phyloP scores from a whole-genome alignment of 2,329 filamentous ascomycete genomes.

The Diplodia intermedia region DNA sequence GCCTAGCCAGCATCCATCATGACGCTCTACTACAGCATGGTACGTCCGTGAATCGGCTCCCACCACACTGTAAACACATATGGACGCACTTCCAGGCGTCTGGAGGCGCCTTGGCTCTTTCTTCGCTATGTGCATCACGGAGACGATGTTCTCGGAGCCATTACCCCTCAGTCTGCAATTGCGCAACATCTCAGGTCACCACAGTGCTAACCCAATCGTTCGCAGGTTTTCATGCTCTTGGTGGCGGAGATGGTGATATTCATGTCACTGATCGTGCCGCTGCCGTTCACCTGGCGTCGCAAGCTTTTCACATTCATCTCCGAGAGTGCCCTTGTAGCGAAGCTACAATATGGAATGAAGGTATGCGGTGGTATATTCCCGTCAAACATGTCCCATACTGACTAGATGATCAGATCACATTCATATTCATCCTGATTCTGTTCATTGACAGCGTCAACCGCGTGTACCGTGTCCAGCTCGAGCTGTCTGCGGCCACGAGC shows the following conservation, averaged over 20 bases:
- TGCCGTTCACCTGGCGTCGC: slow-evolving; percentile 85
- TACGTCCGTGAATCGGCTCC: slow-evolving; percentile 52
- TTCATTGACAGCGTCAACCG: slow-evolving; percentile 97
- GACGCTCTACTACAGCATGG: slow-evolving; percentile 74
- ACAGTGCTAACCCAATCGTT: slow-evolving; percentile 1
- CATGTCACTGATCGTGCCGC: slow-evolving; percentile 79
- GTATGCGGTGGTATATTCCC: slow-evolving; percentile 46
- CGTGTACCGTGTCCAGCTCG: slow-evolving; percentile 94
- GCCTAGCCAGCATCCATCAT: slow-evolving; percentile 54
- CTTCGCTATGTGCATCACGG: slow-evolving; percentile 34
- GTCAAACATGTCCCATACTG: neutral
- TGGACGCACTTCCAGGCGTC: neutral
- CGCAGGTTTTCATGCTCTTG: slow-evolving; percentile 80
- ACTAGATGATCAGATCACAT: slow-evolving; percentile 72
- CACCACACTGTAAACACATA: slow-evolving; percentile 31
- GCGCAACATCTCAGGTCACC: neutral
- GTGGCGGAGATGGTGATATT: slow-evolving; percentile 85
- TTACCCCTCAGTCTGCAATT: slow-evolving; percentile 36
- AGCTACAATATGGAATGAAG: slow-evolving; percentile 97
- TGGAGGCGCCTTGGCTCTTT: neutral
- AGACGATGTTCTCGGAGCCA: slow-evolving; percentile 58
- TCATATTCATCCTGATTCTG: slow-evolving; percentile 97
- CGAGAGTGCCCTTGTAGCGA: slow-evolving; percentile 82
- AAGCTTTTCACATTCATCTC: slow-evolving; percentile 97
- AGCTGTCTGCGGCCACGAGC: slow-evolving; percentile 77